Percentiles rank a stretch among this genome's conserved stretches.
phyloP scores from a whole-genome alignment of 2,329 filamentous ascomycete genomes.

The Fonsecaea multimorphosa region DNA sequence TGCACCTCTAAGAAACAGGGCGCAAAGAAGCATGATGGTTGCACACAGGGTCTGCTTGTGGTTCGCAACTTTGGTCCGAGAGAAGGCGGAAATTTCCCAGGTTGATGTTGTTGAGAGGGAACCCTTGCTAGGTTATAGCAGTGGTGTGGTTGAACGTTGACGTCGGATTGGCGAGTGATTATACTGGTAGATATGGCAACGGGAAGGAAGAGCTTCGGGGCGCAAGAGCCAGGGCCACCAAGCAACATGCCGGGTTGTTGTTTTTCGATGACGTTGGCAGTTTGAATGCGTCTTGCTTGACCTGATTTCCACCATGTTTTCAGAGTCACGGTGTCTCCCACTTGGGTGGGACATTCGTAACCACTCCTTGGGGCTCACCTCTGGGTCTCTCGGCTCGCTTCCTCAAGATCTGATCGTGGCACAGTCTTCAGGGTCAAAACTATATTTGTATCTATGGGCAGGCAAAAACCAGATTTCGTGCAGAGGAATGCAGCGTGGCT shows the following conservation, averaged over 20 bases:
- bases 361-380: not conserved
- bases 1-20: constrained; percentile 7
- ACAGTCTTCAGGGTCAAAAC: constrained; percentile 6
- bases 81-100: constrained; percentile 6
- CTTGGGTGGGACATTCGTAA: constrained; percentile 4
- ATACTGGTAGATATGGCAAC: constrained; percentile 2
- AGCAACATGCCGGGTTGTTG: not conserved
- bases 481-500: not conserved
- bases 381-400: constrained; percentile 2
- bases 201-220: not conserved
- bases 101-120: constrained; percentile 16
- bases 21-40: constrained; percentile 7
- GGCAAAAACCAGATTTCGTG: constrained; percentile 20
- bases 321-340: not conserved
- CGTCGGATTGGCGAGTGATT: constrained; percentile 2
- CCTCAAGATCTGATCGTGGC: constrained; percentile 20
- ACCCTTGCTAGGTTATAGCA: not conserved
- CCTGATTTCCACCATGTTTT: constrained; percentile 5
- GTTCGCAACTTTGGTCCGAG: not conserved
- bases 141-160: constrained; percentile 15
- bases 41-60: not conserved
- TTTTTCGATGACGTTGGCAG: constrained; percentile 13
- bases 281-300: not conserved
- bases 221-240: not conserved
- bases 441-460: constrained; percentile 1